phyloP scores from a whole-genome alignment of 2,329 filamentous ascomycete species.

The Colletotrichum musae region DNA sequence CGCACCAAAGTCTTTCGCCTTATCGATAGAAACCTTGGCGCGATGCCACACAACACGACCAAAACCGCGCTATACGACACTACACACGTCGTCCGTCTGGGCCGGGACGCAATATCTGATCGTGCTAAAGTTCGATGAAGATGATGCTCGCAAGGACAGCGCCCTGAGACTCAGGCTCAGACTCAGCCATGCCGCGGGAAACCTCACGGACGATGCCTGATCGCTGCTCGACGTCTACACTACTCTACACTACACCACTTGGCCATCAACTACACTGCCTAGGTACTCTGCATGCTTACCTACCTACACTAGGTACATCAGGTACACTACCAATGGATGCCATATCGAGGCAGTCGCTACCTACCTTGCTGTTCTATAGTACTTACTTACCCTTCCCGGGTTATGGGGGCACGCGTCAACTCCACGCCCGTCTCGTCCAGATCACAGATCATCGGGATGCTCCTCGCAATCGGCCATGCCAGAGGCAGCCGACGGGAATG shows the following conservation, averaged over 20 bases:
- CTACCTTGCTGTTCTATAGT: not conserved
- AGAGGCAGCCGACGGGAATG: constrained; percentile 31
- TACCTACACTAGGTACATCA: too few relatives aligned
- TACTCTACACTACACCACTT: too few relatives aligned
- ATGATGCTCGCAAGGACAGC: constrained; percentile 34
- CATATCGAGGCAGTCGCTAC: not conserved
- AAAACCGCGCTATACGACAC: constrained; percentile 10
- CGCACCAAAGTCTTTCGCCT: constrained; percentile 22
- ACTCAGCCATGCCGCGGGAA: constrained; percentile 10
- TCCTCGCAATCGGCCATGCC: constrained; percentile 16
- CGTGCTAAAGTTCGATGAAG: constrained; percentile 17
- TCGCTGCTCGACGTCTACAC: constrained; percentile 16
- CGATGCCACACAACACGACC: constrained; percentile 3
- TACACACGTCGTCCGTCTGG: constrained; percentile 13
- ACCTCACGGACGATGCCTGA: constrained; percentile 19
- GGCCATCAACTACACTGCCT: too few relatives aligned
- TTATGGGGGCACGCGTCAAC: constrained; percentile 23
- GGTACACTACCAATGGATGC: not conserved
- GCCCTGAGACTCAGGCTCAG: constrained; percentile 17
- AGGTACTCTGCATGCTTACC: too few relatives aligned
- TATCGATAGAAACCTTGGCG: constrained; percentile 24
- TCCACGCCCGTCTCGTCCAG: constrained; percentile 34
- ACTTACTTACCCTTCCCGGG: constrained; percentile 14
- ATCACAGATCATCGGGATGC: constrained; percentile 16
- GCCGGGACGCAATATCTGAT: constrained; percentile 23